Evolutionary conservation across 2,329 filamentous ascomycete genomes (phyloP), one percentile per base, ranked within the genome.

Genomic region (Diaporthe destruens): DNA sequence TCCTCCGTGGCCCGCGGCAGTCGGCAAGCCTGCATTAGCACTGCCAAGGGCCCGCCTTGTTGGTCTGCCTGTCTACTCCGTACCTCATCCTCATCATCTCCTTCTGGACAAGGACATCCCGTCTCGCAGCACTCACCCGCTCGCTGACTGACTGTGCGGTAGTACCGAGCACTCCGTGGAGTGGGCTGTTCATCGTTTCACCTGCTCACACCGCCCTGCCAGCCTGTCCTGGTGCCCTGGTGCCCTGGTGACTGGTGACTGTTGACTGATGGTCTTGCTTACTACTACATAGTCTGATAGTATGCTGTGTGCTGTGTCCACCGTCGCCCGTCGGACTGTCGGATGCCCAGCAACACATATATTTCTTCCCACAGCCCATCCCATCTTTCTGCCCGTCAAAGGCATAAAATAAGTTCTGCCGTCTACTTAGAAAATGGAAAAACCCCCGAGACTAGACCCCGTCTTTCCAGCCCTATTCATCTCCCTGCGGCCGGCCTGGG

Each of bases 21-120:
- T 18, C 61, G 47, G 61, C 47, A 66, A 53, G 29, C 61, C 47
- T 66, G 61, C 61, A 66, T 66, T 66, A 53, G 61, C 61, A 66
- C 61, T 32, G 61, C 61, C 61, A 53, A 66, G 61, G 32, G 32
- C n/a, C n/a, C 57, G 57, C 32, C 61, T 65, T 36, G 61, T 65
- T 36, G 61, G 29, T 51, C 39, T 42, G 16, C 39, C 39, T 11
- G 11, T 36, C 8, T 11, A 18, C 20, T 25, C 25, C 5, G 61
- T 14, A 66, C n/a, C 47, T 39, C 61, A 20, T 65, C 61, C 47
- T 39, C 61, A 20, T 65, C 61, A 66, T 66, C 61, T 66, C 47
- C 36, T 34, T 34, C 44, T 65, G 29, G 47, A 53, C 61, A 66
- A 66, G 61, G 61, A 63, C 61, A 66, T 51, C 61, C 61, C 47